A percentile compares a stretch with the other conserved stretches of the same genome.
Evolutionary conservation across 345 rosid genomes (phyloP).

Genomic region (Theobroma cacao): DNA sequence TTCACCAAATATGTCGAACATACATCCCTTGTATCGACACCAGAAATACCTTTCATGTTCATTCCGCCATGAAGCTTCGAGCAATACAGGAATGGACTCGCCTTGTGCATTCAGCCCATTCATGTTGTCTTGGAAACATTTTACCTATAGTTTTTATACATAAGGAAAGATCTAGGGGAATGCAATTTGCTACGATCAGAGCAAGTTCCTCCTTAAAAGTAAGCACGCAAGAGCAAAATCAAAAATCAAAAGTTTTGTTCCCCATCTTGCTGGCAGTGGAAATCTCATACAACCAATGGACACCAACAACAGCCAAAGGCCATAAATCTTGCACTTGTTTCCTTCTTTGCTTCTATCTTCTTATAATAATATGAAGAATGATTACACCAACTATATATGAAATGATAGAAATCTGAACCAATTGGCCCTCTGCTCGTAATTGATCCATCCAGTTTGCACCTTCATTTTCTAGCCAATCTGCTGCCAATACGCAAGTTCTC

Average conservation of each 20-base stretch:
- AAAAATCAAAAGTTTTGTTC: not conserved
- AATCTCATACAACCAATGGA: not conserved
- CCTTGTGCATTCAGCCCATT: too few species aligned
- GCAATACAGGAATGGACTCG: not conserved
- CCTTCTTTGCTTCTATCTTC: constrained; percentile 4
- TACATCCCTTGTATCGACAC: too few species aligned
- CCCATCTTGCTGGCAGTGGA: not conserved
- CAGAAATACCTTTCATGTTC: too few species aligned
- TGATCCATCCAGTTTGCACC: not conserved
- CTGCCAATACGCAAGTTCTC: not conserved
- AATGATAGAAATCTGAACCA: not conserved
- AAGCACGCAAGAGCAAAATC: not conserved
- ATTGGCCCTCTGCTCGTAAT: not conserved
- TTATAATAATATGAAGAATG: not conserved
- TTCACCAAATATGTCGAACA: not conserved
- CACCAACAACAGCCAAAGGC: not conserved
- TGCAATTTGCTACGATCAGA: not conserved
- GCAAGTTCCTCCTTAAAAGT: not conserved
- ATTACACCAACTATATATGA: constrained; percentile 1
- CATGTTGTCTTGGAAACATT: not conserved
- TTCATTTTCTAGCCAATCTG: not conserved
- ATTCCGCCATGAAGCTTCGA: not conserved
- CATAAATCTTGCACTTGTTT: constrained; percentile 14
- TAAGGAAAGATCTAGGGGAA: not conserved
- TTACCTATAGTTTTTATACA: not conserved